Evolutionary conservation across 768 basidiomycete genomes (phyloP), one percentile per base, ranked within the genome.

Genomic region (Pleurotus ostreatus): DNA sequence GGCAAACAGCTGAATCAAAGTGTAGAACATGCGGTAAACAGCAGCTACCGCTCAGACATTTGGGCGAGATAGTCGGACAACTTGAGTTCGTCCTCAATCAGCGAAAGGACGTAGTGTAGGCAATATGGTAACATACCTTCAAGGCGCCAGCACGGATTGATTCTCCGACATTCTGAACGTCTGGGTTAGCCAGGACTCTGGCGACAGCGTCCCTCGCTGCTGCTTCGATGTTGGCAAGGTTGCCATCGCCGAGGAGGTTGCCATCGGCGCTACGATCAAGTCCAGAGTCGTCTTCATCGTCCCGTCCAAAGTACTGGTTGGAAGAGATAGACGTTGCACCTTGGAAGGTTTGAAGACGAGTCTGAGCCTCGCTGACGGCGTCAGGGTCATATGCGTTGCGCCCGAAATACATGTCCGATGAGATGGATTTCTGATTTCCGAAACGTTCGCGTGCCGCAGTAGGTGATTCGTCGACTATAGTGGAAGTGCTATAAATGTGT

Each of bases 391-490:
- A 98, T 18, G 85, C 70, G 48, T 89, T 89, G 41, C 96, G 83
- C 20, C 88, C 93, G 68, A 98, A 98, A 77, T 88, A 98, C 91
- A 94, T 94, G 66, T 98, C 97, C 3, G 94, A 96, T 4, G 95
- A 98, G 68, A 99, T 99, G 54, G 83, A 94, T 68, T 98, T 99
- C 68, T 98, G 97, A 57, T 66, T 70, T 2, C 93, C 92, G 68
- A 98, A 99, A 63, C 91, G 92, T 6, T 95, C 89, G 56, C 94
- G 84, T 1, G 97, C 96, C 15, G 82, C 83, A 4, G 84, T 94
- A 0, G 86, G 84, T 23, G 85, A 74, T 52, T 90, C 84, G 49
- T 85, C 87, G 4, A 70, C 66, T 46, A 57, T 56, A 40, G 16
- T 30, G 11, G 37, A 20, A 38, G 25, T 51, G 25, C 15, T 15